Conservation (phyloP, 129 eudicot species). For the Flaveria trinervia region DNA sequence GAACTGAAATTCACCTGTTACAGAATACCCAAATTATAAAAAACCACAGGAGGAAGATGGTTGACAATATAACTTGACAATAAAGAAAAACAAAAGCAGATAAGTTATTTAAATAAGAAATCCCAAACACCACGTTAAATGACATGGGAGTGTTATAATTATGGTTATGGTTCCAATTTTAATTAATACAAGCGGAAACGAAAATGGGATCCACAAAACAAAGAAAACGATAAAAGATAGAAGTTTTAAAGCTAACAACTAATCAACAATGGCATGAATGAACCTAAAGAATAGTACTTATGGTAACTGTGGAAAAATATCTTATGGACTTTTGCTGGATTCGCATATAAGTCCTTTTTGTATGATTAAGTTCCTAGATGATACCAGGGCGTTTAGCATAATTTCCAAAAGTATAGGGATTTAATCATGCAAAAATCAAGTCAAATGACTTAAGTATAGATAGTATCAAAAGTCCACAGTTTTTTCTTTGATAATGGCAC, state of each 20-base stretch:
- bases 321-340: neutral
- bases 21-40: slow-evolving; percentile 27
- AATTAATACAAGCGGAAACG: neutral
- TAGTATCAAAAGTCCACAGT: neutral
- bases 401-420: neutral
- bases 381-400: neutral
- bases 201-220: neutral
- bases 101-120: neutral
- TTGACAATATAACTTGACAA: neutral
- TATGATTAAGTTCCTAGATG: neutral
- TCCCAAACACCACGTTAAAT: neutral
- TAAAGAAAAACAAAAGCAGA: neutral
- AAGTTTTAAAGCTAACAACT: neutral
- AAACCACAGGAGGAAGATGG: neutral
- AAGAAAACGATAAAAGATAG: neutral
- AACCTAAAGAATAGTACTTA: neutral
- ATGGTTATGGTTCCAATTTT: neutral
- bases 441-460: neutral
- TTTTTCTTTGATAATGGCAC: neutral
- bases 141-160: neutral
- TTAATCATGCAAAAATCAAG: neutral
- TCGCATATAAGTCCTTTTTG: neutral
- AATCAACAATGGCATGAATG: neutral
- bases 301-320: neutral
- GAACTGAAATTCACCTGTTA: slow-evolving; percentile 94